Evolutionary conservation across 768 basidiomycete species (phyloP), one percentile per base, ranked within the genome.

Genomic region (Psilocybe azurescens): DNA sequence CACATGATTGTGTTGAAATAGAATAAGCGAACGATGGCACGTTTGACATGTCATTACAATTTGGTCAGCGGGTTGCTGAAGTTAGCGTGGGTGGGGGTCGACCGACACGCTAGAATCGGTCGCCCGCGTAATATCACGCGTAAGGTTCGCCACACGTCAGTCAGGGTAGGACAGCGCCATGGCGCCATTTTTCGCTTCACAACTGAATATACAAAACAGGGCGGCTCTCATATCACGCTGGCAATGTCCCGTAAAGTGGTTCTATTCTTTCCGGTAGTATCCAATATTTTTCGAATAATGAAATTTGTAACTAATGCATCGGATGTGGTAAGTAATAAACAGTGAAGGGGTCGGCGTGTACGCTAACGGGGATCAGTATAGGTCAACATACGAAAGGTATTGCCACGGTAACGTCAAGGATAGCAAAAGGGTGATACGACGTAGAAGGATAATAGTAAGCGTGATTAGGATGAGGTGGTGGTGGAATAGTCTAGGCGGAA

Each of bases 401-500:
- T 24, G 58, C 58, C 56, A 46, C 47, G 65, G 65, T 63, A 63
- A 61, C 54, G 41, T 54, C 6, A 33, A 39, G 51, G 53, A 59
- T 48, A 46, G 47, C 30, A 49, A 18, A 18, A 59, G 41, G 56
- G 47, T 20, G 47, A 57, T 28, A 16, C 18, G 41, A 24, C 8
- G 39, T 33, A 39, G 46, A 29, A 14, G 28, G 53, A 24, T 47
- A 24, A 18, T 44, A 20, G 36, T 5, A 47, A 50, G 54, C 32
- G 56, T 44, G 33, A 57, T 53, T 51, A 53, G 55, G 38, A 46
- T 51, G 36, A 51, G 29, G 46, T 13, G n/a, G 30, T 1, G 58
- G 51, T 29, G 62, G 53, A 53, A 63, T 46, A 28, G 53, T 63
- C 75, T 78, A 84, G 70, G 78, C 74, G 48, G 79, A 70, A 53